phyloP scores from a whole-genome alignment of 2,329 filamentous ascomycete species.

The Bipolaris gigantea region DNA sequence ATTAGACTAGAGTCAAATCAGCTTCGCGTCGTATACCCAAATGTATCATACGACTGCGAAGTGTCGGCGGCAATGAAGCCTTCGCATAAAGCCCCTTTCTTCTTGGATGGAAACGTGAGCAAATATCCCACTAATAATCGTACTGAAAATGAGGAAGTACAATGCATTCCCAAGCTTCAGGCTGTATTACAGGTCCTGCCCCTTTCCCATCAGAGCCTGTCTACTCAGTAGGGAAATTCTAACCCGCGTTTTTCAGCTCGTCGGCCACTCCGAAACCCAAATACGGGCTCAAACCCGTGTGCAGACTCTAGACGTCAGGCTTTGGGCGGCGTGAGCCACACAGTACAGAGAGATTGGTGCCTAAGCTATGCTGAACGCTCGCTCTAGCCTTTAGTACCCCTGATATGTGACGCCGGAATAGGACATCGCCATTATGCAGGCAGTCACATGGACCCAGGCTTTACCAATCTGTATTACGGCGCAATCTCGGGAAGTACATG shows the following conservation, averaged over 20 bases:
- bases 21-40: slow-evolving; percentile 5
- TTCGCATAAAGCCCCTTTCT: slow-evolving; percentile 14
- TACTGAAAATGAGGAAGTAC: slow-evolving; percentile 4
- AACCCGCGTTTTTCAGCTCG: not conserved
- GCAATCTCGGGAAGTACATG: not conserved
- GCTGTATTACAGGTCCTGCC: slow-evolving; percentile 5
- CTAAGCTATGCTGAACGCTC: slow-evolving; percentile 8
- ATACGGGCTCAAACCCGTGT: slow-evolving; percentile 9
- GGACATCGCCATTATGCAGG: slow-evolving; percentile 16
- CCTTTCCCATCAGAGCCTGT: slow-evolving; percentile 9
- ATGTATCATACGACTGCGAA: slow-evolving; percentile 1
- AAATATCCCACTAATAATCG: slow-evolving; percentile 8
- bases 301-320: slow-evolving; percentile 6
- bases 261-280: slow-evolving; percentile 17
- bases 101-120: slow-evolving; percentile 1
- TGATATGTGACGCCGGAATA: slow-evolving; percentile 12
- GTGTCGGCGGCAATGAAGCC: slow-evolving; percentile 10
- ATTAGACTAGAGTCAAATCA: slow-evolving; percentile 10
- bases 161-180: slow-evolving; percentile 10
- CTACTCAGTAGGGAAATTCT: not conserved
- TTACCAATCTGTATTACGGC: too few relatives aligned
- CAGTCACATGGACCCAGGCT: not conserved
- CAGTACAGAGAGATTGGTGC: slow-evolving; percentile 13
- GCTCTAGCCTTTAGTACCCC: slow-evolving; percentile 6
- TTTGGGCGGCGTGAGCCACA: slow-evolving; percentile 5